Evolutionary conservation across 139 green algal genomes (phyloP), one percentile per base, ranked within the genome.

Genomic region (Chlorella sp.): DNA sequence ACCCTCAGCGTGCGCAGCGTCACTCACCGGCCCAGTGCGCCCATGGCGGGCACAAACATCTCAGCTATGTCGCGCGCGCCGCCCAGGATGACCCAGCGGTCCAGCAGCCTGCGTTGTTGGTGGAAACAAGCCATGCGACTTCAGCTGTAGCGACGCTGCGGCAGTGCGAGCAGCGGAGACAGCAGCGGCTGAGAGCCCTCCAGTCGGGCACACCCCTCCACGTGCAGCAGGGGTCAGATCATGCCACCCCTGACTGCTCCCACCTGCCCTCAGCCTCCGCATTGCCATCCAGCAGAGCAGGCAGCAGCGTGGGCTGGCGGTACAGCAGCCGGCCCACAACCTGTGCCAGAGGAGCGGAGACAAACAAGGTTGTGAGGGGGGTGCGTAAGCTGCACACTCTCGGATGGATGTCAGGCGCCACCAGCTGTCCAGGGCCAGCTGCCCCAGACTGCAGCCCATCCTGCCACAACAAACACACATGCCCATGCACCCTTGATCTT

Each of bases 41-140:
- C 76, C 76, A 82, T 57, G 21, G 87, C 47, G 0, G 87, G 76
- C 44, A 92, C 32, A 44, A 89, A 89, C 38, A 89, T 64, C 44
- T 89, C 85, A 1, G 62, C 85, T 21, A 87, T 78, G 71, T 89
- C 80, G 23, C 56, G 55, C 3, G 62, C 47, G 20, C 38, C 41
- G 13, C 57, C 55, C 36, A 89, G 55, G 15, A 71, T 17, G 34
- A 87, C 70, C 85, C 80, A 89, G 23, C 85, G 80, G 70, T 89
- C 80, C 16, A 89, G 39, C 63, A 84, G 41, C 63, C 78, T 84
- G 78, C 20, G 47, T n/a, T n/a, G n/a, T n/a, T n/a, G n/a, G n/a
- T n/a, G n/a, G n/a, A n/a, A n/a, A n/a, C n/a, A n/a, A n/a, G n/a
- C n/a, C n/a, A n/a, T n/a, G n/a, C n/a, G n/a, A n/a, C n/a, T n/a